Percentiles rank a stretch among this genome's conserved stretches.
Evolutionary conservation across 192 early-diverging fungal genomes (phyloP).

Genomic region (Oehlia diaphana): DNA sequence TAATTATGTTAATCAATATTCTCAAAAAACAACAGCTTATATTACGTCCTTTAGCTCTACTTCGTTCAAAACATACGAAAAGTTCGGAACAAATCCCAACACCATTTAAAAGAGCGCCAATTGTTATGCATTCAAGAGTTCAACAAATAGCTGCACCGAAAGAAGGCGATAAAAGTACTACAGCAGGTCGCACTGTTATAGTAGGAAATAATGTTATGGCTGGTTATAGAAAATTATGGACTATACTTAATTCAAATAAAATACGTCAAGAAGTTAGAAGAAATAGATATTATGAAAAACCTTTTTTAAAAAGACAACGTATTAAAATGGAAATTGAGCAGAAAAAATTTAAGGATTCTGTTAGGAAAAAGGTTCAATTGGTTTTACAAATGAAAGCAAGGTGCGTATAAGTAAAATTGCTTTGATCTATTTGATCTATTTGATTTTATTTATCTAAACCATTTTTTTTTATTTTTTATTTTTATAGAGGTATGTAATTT

Average conservation of each 20-base stretch:
- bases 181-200: conserved; percentile 52
- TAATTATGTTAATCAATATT: not conserved
- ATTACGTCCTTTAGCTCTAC: not conserved
- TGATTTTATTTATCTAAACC: not conserved
- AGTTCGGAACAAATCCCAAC: not conserved
- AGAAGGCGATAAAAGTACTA: not conserved
- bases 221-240: conserved; percentile 58
- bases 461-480: not conserved
- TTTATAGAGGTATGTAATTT: not conserved
- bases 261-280: conserved; percentile 55
- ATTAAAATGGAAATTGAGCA: conserved; percentile 53
- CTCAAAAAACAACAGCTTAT: not conserved
- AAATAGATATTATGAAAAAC: conserved; percentile 68
- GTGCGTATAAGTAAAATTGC: conserved; percentile 10
- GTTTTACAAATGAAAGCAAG: conserved; percentile 65
- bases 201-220: conserved; percentile 42
- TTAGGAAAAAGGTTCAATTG: conserved; percentile 62
- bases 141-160: not conserved
- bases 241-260: conserved; percentile 57
- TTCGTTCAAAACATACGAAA: not conserved
- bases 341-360: conserved; percentile 57
- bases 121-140: not conserved
- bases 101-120: conserved; percentile 1
- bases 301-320: conserved; percentile 62
- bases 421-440: not conserved